A percentile compares a stretch with the other conserved stretches of the same genome.
These are phyloP conservation scores for Conringia planisiliqua DNA, from an alignment of 345 rosid species.

Conservation along the genomic window DNA sequence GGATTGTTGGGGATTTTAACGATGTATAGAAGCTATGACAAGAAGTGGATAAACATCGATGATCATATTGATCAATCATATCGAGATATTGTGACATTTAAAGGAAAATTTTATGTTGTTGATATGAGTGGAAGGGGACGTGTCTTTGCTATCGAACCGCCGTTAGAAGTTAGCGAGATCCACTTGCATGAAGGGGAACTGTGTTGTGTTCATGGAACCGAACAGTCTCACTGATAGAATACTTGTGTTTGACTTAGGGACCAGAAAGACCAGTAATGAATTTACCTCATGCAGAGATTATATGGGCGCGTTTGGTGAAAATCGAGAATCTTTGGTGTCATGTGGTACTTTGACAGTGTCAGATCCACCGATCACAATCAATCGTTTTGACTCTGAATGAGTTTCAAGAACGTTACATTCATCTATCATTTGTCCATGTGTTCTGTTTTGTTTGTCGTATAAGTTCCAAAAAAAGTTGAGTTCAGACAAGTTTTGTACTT, in stretches of 20 bases:
- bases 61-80: not conserved
- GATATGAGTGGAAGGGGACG: not conserved
- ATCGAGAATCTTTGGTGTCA: not conserved
- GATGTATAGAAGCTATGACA: not conserved
- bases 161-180: not conserved
- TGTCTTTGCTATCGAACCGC: not conserved
- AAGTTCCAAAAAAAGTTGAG: no score
- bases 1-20: not conserved
- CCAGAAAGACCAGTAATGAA: not conserved
- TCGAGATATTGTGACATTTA: not conserved
- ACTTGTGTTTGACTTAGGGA: not conserved
- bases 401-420: no score
- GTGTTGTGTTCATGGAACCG: not conserved
- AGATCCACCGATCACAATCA: not conserved
- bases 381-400: not conserved
- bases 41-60: not conserved
- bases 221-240: not conserved
- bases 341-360: not conserved
- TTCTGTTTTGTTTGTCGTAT: no score
- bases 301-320: not conserved
- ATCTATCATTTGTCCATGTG: no score
- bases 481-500: no score
- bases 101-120: not conserved
- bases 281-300: not conserved
- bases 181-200: not conserved